A percentile compares a stretch with the other conserved stretches of the same genome.
Evolutionary conservation across 1,284 basidiomycete species (phyloP).

Genomic region (Jaminaea rosea): DNA sequence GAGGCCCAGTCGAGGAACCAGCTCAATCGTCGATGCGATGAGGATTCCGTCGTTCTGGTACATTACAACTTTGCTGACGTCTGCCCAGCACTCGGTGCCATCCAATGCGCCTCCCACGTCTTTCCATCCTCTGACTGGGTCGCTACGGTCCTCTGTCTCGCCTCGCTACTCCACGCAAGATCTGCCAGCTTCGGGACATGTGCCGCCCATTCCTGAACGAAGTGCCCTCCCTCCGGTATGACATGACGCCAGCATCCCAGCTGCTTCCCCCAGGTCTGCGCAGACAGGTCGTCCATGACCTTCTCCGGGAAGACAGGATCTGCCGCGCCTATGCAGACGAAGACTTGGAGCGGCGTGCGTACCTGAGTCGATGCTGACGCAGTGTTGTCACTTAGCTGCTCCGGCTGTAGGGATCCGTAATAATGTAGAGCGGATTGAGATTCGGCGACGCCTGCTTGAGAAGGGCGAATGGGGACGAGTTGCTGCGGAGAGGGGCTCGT

Average conservation of each 20-base stretch:
- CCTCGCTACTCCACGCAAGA: background rate
- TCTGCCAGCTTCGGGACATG: background rate
- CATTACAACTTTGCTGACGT: no score
- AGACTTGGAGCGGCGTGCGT: conserved; percentile 3
- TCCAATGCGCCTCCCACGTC: no score
- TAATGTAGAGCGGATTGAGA: conserved; percentile 1
- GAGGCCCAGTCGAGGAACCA: no score
- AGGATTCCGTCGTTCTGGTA: no score
- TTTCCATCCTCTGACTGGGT: no score
- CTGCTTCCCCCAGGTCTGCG: background rate
- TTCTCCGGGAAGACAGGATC: conserved; percentile 3
- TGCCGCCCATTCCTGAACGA: conserved; percentile 5
- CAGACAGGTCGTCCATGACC: conserved; percentile 1
- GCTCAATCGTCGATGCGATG: no score
- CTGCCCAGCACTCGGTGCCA: no score
- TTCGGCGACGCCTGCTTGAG: conserved; percentile 2
- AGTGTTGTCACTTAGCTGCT: background rate
- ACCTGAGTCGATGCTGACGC: background rate
- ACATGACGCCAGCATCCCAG: conserved; percentile 2
- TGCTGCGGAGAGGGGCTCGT: background rate
- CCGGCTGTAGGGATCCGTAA: background rate
- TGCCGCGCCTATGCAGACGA: conserved; percentile 3
- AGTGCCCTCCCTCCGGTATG: conserved; percentile 5
- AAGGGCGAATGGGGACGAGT: conserved; percentile 4
- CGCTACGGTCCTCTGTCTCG: no score